phyloP scores from a whole-genome alignment of 352 stramenopile species.

The Pythium insidiosum region DNA sequence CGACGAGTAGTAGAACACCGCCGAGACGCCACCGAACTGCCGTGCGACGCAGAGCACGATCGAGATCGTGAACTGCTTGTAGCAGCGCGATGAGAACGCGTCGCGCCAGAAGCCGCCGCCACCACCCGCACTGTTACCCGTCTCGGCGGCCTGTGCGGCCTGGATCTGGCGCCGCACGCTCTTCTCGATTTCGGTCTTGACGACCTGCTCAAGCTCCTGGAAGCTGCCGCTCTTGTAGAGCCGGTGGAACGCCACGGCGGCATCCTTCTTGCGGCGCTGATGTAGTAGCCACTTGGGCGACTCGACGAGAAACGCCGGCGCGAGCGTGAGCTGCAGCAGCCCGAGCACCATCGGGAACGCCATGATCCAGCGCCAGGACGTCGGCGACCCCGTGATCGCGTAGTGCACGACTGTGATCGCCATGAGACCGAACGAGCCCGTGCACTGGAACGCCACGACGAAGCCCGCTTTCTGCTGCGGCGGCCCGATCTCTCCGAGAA shows the following conservation, averaged over 20 bases:
- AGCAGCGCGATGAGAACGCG: slow-evolving; percentile 20
- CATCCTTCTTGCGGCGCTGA: slow-evolving; percentile 17
- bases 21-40: slow-evolving; percentile 27
- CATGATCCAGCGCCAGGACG: slow-evolving; percentile 32
- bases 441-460: slow-evolving; percentile 26
- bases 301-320: slow-evolving; percentile 20
- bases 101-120: slow-evolving; percentile 23
- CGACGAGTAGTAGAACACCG: slow-evolving; percentile 39
- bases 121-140: no score
- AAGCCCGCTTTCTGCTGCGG: slow-evolving; percentile 22
- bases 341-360: slow-evolving; percentile 23
- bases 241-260: slow-evolving; percentile 15
- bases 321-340: slow-evolving; percentile 17
- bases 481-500: slow-evolving; percentile 27
- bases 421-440: slow-evolving; percentile 21
- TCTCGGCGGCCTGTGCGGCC: slow-evolving; percentile 8
- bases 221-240: slow-evolving; percentile 25
- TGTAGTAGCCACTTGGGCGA: slow-evolving; percentile 27
- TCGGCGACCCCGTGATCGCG: slow-evolving; percentile 18
- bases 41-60: slow-evolving; percentile 24
- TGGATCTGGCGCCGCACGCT: slow-evolving; percentile 13
- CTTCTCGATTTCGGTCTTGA: slow-evolving; percentile 20
- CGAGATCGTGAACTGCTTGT: slow-evolving; percentile 25
- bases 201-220: slow-evolving; percentile 20
- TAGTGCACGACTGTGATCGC: slow-evolving; percentile 28